Percentiles rank a stretch among this genome's conserved stretches.
Evolutionary conservation across 495 filamentous ascomycete species (phyloP).

Genomic region (Trichodelitschia bisporula): DNA sequence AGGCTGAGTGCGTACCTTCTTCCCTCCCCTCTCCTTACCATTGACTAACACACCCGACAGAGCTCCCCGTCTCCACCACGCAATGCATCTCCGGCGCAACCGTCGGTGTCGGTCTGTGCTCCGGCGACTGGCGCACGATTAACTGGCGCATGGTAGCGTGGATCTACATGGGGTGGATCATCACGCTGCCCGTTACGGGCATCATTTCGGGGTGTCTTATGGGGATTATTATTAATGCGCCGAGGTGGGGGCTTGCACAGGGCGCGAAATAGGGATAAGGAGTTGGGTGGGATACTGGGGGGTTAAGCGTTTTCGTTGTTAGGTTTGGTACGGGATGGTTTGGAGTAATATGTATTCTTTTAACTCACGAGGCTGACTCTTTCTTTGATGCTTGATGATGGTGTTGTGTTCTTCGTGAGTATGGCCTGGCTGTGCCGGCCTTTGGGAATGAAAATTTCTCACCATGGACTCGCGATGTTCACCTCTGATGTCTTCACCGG

Average conservation of each 20-base stretch:
- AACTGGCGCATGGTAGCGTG: constrained; percentile 32
- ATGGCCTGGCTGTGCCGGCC: no score
- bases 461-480: no score
- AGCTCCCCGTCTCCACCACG: constrained; percentile 23
- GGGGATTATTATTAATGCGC: constrained; percentile 35
- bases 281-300: not conserved
- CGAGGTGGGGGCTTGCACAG: constrained; percentile 7
- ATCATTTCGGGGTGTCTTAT: constrained; percentile 33
- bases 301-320: no score
- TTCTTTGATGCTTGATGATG: not conserved
- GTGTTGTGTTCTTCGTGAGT: no score
- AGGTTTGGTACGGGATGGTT: no score
- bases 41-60: no score
- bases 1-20: constrained; percentile 26
- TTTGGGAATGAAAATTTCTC: no score
- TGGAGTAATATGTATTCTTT: no score
- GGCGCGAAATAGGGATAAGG: not conserved
- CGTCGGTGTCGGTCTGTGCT: constrained; percentile 16
- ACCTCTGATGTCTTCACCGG: no score
- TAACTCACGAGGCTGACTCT: not conserved
- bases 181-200: constrained; percentile 37
- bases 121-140: constrained; percentile 25
- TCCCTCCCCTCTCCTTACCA: not conserved
- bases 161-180: constrained; percentile 30
- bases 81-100: constrained; percentile 17